Conservation (phyloP, 768 basidiomycete species). For the Trametes punicea region DNA sequence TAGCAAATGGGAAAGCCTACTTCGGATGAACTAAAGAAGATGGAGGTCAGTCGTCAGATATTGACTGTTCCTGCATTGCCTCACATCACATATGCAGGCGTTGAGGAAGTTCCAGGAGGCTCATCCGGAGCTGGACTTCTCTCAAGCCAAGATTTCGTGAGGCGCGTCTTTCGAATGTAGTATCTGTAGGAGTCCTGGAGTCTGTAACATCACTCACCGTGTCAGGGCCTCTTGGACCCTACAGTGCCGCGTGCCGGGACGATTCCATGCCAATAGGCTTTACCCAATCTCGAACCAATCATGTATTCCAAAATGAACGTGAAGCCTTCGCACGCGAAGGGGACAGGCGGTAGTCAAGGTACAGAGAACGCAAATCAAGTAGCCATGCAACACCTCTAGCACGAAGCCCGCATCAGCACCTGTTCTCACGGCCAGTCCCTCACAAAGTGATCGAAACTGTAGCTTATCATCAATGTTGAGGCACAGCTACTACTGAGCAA, state of each 20-base stretch:
- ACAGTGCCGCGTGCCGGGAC: too few species aligned
- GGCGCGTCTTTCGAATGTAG: neutral
- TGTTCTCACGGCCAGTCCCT: neutral
- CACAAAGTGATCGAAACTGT: neutral
- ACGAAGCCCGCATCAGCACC: conserved; percentile 2
- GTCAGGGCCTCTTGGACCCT: neutral
- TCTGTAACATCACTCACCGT: neutral
- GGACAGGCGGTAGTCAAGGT: conserved; percentile 7
- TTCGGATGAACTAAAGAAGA: conserved; percentile 90
- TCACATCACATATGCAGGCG: conserved; percentile 44
- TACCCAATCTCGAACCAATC: conserved; percentile 19
- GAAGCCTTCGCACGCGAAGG: conserved; percentile 21
- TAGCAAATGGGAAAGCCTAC: conserved; percentile 96
- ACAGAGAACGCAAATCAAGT: conserved; percentile 16
- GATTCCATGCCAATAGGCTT: too few species aligned
- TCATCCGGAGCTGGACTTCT: conserved; percentile 95
- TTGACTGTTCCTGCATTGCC: neutral
- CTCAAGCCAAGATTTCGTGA: conserved; percentile 83
- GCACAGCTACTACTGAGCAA: neutral
- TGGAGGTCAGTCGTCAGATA: conserved; percentile 54
- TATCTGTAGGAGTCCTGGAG: neutral
- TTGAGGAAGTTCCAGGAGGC: conserved; percentile 84
- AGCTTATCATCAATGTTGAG: neutral
- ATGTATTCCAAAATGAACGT: conserved; percentile 19
- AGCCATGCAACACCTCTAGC: conserved; percentile 13